Conservation (phyloP, 805 yeast genomes). For the Kuraishia hungarica region DNA sequence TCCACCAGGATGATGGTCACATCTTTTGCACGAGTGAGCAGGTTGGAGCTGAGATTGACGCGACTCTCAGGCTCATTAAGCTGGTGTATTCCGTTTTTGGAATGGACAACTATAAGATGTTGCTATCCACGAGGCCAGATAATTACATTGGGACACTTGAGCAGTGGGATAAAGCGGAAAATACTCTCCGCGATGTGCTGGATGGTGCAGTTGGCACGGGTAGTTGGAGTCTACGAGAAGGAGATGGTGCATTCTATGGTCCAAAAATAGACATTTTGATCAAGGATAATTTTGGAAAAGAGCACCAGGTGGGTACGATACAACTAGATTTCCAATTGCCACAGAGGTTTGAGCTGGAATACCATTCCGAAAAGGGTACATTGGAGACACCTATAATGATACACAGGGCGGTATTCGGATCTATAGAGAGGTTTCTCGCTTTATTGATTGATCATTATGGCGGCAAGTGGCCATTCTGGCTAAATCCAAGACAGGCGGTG, state of each 20-base stretch:
- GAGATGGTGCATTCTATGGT: slow-evolving; percentile 98
- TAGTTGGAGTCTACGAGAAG: slow-evolving; percentile 67
- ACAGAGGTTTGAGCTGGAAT: slow-evolving; percentile 66
- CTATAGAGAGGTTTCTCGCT: slow-evolving; percentile 88
- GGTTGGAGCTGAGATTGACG: slow-evolving; percentile 61
- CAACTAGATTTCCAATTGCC: slow-evolving; percentile 96
- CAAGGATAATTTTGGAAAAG: slow-evolving; percentile 69
- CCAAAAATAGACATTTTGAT: slow-evolving; percentile 89
- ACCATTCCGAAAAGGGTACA: slow-evolving; percentile 42
- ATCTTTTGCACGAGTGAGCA: slow-evolving; percentile 82
- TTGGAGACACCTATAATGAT: slow-evolving; percentile 81
- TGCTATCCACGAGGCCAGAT: slow-evolving; percentile 83
- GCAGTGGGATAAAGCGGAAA: slow-evolving; percentile 83
- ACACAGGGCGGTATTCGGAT: slow-evolving; percentile 93
- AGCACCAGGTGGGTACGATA: slow-evolving; percentile 91
- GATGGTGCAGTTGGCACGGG: slow-evolving; percentile 35
- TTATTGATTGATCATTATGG: slow-evolving; percentile 80
- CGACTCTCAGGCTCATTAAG: slow-evolving; percentile 65
- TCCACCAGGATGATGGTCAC: slow-evolving; percentile 98
- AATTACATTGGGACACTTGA: slow-evolving; percentile 66
- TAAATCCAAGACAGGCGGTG: slow-evolving; percentile 84
- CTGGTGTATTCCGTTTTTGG: slow-evolving; percentile 68
- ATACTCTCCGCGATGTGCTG: slow-evolving; percentile 50
- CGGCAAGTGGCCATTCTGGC: slow-evolving; percentile 98
- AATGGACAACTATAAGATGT: slow-evolving; percentile 46